A percentile compares a stretch with the other conserved stretches of the same genome.
Evolutionary conservation across 148 eudicot genomes (phyloP).

Genomic region (Agrostemma githago): DNA sequence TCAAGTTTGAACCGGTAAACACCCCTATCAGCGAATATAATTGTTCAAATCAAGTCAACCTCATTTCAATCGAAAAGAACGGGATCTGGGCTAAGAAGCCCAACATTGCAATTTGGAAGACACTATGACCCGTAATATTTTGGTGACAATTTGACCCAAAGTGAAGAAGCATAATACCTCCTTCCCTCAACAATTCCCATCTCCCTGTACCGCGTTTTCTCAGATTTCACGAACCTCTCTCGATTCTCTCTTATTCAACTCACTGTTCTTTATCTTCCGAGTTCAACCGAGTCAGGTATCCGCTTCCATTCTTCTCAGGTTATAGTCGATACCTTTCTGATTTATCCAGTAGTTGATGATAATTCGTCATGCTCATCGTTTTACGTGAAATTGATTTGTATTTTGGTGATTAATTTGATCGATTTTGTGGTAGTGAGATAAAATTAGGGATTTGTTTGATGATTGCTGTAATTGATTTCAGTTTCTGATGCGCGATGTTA

Average conservation of each 20-base stretch:
- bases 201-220: not conserved
- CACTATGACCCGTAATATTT: not conserved
- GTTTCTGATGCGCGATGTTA: not conserved
- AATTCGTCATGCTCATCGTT: not conserved
- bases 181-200: not conserved
- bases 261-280: not conserved
- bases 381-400: not conserved
- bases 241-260: conserved; percentile 7
- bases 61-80: too few species aligned
- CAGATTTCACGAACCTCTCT: not conserved
- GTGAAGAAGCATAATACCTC: not conserved
- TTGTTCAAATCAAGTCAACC: too few species aligned
- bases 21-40: too few species aligned
- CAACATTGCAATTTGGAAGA: too few species aligned
- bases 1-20: too few species aligned
- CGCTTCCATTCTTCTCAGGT: not conserved
- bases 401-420: not conserved
- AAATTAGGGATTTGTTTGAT: not conserved
- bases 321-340: not conserved
- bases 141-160: not conserved
- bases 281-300: conserved; percentile 13
- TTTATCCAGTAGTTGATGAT: not conserved
- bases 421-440: not conserved
- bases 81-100: too few species aligned
- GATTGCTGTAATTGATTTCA: not conserved